phyloP scores from a whole-genome alignment of 345 rosid genomes.

The Adansonia digitata region DNA sequence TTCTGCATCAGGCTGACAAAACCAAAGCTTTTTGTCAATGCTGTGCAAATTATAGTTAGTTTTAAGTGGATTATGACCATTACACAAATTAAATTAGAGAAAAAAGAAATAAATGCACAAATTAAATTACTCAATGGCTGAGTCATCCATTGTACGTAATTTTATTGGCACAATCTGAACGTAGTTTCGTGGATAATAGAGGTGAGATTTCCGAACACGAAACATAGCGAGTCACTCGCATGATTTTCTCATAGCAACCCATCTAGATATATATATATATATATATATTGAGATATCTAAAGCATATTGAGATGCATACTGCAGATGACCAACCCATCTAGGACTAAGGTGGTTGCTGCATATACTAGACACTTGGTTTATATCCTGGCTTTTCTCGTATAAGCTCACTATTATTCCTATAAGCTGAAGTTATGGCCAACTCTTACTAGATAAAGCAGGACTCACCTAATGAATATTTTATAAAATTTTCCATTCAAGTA shows the following conservation, averaged over 20 bases:
- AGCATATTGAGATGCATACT: not conserved
- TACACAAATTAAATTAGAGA: too few species aligned
- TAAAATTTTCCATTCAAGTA: not conserved
- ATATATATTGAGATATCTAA: not conserved
- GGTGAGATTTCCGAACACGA: not conserved
- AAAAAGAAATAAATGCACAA: too few species aligned
- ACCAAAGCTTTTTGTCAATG: too few species aligned
- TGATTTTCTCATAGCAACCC: not conserved
- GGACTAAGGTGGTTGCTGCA: not conserved
- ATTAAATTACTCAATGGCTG: too few species aligned
- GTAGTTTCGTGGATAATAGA: not conserved
- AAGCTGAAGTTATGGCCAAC: too few species aligned
- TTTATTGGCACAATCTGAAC: slow-evolving; percentile 24
- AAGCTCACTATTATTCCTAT: not conserved
- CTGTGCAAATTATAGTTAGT: too few species aligned
- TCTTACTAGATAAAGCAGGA: not conserved
- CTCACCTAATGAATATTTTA: not conserved
- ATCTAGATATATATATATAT: not conserved
- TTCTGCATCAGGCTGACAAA: not conserved
- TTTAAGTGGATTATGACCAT: too few species aligned
- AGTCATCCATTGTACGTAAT: not conserved
- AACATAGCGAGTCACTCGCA: not conserved
- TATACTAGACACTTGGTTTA: not conserved
- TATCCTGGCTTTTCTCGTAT: not conserved
- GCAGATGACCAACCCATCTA: not conserved